A percentile compares a stretch with the other conserved stretches of the same genome.
Evolutionary conservation across 345 rosid species (phyloP).

Genomic region (Turnera subulata): DNA sequence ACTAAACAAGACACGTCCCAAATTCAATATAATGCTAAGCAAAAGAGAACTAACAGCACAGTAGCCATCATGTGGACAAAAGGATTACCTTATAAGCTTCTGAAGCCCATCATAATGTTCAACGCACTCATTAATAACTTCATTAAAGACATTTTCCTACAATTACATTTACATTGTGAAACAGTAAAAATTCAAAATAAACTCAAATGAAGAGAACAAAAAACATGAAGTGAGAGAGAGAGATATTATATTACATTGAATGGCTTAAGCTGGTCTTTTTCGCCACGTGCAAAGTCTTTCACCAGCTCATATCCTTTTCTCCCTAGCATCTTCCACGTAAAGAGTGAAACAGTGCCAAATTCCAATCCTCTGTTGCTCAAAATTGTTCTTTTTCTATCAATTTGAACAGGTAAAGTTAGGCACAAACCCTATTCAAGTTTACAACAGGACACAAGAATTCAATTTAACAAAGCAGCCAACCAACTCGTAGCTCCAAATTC

Average conservation of each 20-base stretch:
- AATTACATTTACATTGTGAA: not conserved
- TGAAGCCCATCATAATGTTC: constrained; percentile 28
- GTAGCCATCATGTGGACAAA: not conserved
- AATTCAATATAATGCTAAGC: not conserved
- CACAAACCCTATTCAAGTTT: too few relatives aligned
- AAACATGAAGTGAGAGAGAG: not conserved
- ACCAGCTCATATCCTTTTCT: constrained; percentile 33
- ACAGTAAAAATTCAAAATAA: not conserved
- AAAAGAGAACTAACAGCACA: not conserved
- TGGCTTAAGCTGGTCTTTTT: constrained; percentile 31
- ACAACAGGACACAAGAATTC: too few relatives aligned
- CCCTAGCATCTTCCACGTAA: constrained; percentile 16
- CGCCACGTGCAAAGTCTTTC: constrained; percentile 22
- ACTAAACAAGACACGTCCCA: not conserved
- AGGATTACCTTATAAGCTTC: constrained; percentile 23
- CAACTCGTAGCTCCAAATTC: too few relatives aligned
- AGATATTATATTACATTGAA: constrained; percentile 17
- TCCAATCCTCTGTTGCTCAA: too few relatives aligned
- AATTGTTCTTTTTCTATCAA: too few relatives aligned
- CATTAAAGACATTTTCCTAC: constrained; percentile 29
- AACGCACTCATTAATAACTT: constrained; percentile 27
- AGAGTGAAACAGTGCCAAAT: too few relatives aligned
- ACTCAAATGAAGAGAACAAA: not conserved
- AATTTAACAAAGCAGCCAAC: too few relatives aligned
- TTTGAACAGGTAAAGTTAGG: too few relatives aligned